Evolutionary conservation across 768 basidiomycete species (phyloP), one percentile per base, ranked within the genome.

Genomic region (Kwoniella newhampshirensis): DNA sequence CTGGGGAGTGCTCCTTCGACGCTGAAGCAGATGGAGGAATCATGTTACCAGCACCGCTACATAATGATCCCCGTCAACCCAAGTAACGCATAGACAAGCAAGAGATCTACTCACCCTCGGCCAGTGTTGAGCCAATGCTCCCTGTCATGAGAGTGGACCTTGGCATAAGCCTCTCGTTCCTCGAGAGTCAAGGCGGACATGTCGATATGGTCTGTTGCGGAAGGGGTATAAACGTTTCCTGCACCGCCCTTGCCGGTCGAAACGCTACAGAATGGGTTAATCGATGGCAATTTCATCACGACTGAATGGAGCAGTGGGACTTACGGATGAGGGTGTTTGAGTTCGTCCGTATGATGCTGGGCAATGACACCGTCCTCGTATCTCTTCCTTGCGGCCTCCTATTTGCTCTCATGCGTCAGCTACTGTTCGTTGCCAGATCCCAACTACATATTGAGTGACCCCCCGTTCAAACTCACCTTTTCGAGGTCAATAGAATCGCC

Each of bases 131-230:
- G 39, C 8, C 56, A 63, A 15, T 55, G 56, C 2, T 60, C 36
- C 23, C 36, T 46, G 17, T 68, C 61, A 30, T 69, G 43, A 36
- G 60, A 58, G 40, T 71, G 68, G 23, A 71, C 40, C 55, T 66
- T 71, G 18, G 60, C 60, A 45, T 64, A 47, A 2, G 73, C 71
- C 32, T 67, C 73, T 40, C 64, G 57, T 49, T 76, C 75, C 46
- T 76, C 73, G 23, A 67, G 54, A 7, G 67, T 59, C 44, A 73
- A 61, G 32, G 53, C 61, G 39, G 59, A 39, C 41, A 70, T 26
- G 28, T 67, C 66, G 3, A 48, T 21, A 11, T 46, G 40, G 18
- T n/a, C 21, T 25, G 54, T 68, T 9, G 60, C 49, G 26, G 59
- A 57, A 32, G 59, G 53, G 20, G 56, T 30, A n/a, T 62, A 56